Conservation (phyloP, 768 basidiomycete species). For the Paxillus rubicundulus region DNA sequence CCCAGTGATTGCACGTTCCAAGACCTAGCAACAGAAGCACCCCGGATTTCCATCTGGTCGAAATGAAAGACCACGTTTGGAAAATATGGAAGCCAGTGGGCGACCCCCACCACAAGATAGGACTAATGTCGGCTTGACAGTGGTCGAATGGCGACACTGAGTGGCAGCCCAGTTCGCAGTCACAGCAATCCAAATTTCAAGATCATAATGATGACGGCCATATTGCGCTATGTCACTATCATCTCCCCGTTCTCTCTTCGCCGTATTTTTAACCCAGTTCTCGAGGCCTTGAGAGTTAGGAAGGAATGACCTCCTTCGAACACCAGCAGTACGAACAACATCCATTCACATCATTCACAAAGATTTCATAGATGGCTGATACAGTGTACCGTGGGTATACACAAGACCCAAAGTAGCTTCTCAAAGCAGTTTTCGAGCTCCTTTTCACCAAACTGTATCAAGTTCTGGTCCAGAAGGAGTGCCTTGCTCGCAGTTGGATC, state of each 20-base stretch:
- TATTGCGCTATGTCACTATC: neutral
- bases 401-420: neutral
- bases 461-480: conserved; percentile 21
- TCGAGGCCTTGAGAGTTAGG: neutral
- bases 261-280: neutral
- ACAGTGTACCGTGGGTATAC: conserved; percentile 24
- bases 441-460: conserved; percentile 26
- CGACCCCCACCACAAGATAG: neutral
- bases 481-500: neutral
- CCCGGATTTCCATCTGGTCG: neutral
- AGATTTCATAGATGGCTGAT: conserved; percentile 24
- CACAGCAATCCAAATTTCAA: neutral
- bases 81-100: neutral
- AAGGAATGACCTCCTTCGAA: neutral
- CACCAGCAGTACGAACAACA: neutral
- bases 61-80: neutral
- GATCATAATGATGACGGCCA: neutral
- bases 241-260: neutral
- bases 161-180: neutral
- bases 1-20: neutral
- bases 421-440: conserved; percentile 19
- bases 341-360: conserved; percentile 6
- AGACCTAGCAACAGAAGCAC: neutral
- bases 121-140: neutral
- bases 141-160: neutral